A percentile compares a stretch with the other conserved stretches of the same genome.
Conservation (phyloP, 441 rosid species). For the Erysimum cheiri region DNA sequence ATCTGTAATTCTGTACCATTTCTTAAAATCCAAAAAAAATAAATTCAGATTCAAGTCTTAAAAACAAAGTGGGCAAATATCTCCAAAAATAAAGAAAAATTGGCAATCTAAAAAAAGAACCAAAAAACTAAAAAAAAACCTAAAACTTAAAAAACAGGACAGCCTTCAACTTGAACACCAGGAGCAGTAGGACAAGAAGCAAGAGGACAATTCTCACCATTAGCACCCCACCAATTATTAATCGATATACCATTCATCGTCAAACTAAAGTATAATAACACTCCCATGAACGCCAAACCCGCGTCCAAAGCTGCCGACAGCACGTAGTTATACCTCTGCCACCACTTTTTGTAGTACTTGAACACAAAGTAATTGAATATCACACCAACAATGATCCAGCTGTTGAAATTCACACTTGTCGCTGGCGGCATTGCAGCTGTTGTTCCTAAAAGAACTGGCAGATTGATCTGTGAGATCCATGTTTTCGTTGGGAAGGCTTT, state of each 20-base stretch:
- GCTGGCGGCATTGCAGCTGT: slow-evolving; percentile 84
- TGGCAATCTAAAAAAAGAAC: background rate
- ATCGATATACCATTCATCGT: slow-evolving; percentile 48
- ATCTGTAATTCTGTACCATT: background rate
- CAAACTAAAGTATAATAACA: slow-evolving; percentile 61
- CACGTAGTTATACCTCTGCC: slow-evolving; percentile 84
- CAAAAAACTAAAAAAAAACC: background rate
- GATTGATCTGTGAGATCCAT: slow-evolving; percentile 73
- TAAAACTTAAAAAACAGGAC: slow-evolving; percentile 52
- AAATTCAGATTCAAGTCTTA: background rate
- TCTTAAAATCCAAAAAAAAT: background rate
- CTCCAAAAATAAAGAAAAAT: background rate
- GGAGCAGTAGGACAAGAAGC: slow-evolving; percentile 78
- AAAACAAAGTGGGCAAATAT: background rate
- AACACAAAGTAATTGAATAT: slow-evolving; percentile 67
- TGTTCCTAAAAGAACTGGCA: slow-evolving; percentile 73
- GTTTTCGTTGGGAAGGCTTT: slow-evolving; percentile 60
- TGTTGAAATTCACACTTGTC: slow-evolving; percentile 67
- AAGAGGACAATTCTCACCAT: slow-evolving; percentile 72
- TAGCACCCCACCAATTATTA: slow-evolving; percentile 67
- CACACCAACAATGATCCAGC: slow-evolving; percentile 65
- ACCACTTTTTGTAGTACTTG: slow-evolving; percentile 63
- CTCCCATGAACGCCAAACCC: slow-evolving; percentile 83
- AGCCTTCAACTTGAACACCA: slow-evolving; percentile 60
- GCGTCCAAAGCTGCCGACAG: slow-evolving; percentile 86